phyloP scores from a whole-genome alignment of 441 rosid genomes.

The Francoa sonchifolia region DNA sequence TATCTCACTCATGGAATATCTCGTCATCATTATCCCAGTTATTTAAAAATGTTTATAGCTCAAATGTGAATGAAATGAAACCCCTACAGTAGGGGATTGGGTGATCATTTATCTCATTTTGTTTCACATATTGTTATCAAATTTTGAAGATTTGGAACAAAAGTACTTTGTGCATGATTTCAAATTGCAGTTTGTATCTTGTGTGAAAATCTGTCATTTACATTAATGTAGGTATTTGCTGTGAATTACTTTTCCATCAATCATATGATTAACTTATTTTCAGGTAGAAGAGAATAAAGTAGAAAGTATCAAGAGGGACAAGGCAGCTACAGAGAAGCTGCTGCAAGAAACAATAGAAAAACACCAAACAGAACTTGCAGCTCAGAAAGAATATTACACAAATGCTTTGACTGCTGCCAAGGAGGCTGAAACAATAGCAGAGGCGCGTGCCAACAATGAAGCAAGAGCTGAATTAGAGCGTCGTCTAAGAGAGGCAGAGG shows the following conservation, averaged over 20 bases:
- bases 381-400: conserved; percentile 74
- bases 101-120: too few species aligned
- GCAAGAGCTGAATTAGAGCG: conserved; percentile 84
- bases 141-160: too few species aligned
- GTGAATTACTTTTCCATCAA: not conserved
- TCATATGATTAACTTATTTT: conserved; percentile 5
- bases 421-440: conserved; percentile 92
- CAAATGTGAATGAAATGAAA: too few species aligned
- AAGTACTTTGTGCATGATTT: too few species aligned
- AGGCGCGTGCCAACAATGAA: conserved; percentile 81
- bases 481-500: conserved; percentile 76
- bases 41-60: too few species aligned
- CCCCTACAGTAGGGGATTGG: too few species aligned
- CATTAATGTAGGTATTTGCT: conserved; percentile 1
- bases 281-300: conserved; percentile 96
- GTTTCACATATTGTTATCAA: too few species aligned
- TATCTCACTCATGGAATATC: too few species aligned
- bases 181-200: too few species aligned
- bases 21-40: too few species aligned
- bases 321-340: conserved; percentile 81
- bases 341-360: conserved; percentile 94
- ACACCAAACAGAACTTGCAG: conserved; percentile 77
- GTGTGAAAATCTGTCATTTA: too few species aligned
- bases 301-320: conserved; percentile 85
- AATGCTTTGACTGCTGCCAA: conserved; percentile 86